phyloP scores from a whole-genome alignment of 495 filamentous ascomycete genomes.

The Patellaria atrata region DNA sequence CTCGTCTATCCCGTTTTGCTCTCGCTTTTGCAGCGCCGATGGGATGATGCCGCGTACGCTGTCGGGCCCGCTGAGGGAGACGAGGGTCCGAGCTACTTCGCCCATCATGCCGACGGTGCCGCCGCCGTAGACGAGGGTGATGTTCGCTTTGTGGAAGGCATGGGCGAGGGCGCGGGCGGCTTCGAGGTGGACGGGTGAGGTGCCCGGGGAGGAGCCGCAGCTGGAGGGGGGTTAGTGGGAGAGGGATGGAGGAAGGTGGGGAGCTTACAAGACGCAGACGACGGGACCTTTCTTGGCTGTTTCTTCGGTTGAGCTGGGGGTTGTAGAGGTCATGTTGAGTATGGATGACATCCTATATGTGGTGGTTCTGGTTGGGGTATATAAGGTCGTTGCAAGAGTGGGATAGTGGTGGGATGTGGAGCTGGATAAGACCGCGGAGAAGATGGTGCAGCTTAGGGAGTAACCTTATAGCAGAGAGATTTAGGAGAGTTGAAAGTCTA shows the following conservation, averaged over 20 bases:
- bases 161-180: conserved; percentile 66
- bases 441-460: background rate
- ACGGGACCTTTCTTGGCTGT: conserved; percentile 32
- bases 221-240: conserved; percentile 13
- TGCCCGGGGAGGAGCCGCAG: conserved; percentile 67
- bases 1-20: conserved; percentile 53
- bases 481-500: background rate
- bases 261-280: conserved; percentile 48
- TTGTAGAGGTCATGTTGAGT: background rate
- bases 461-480: background rate
- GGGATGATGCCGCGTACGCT: conserved; percentile 92
- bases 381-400: background rate
- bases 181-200: conserved; percentile 49
- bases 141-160: conserved; percentile 56
- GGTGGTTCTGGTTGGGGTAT: conserved; percentile 9
- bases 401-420: background rate
- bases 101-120: conserved; percentile 94
- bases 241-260: background rate
- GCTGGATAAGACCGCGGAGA: background rate
- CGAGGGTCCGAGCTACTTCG: conserved; percentile 75
- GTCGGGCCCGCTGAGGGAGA: conserved; percentile 63
- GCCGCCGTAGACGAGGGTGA: conserved; percentile 82
- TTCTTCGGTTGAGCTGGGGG: background rate
- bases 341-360: no score
- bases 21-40: conserved; percentile 63